Evolutionary conservation across 1,284 basidiomycete genomes (phyloP), one percentile per base, ranked within the genome.

Genomic region (Ganoderma lucidum): DNA sequence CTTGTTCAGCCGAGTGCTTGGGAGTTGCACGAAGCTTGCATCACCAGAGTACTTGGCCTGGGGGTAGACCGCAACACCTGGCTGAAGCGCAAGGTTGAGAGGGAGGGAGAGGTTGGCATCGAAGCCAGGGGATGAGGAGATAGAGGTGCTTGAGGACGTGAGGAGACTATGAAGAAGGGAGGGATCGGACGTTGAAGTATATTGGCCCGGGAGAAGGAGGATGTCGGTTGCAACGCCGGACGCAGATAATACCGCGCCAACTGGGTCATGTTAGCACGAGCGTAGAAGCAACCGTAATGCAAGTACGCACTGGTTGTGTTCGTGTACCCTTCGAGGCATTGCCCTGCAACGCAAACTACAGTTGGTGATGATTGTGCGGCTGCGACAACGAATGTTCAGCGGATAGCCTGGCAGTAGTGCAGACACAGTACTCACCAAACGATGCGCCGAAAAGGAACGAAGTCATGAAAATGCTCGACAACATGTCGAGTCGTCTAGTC

Each of bases 301-400:
- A 17, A 42, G 2, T 14, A 86, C 88, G 74, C 77, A 93, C 92
- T 84, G 63, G 91, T 90, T 28, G 84, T 87, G 75, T 93, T 93
- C 39, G 90, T 87, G 80, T 82, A 87, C 69, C 92, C 92, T 80
- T 93, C 85, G 70, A 93, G 81, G 83, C 92, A 93, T 91, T 93
- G 92, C 73, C 92, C 92, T 79, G 92, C 90, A 91, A 93, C 82
- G 85, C 92, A 93, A 70, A 93, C 83, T 69, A 93, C 88, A 76
- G 86, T 78, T 65, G 89, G 82, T 76, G 84, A 81, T 76, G 85
- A 84, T 83, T 90, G 87, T 71, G 89, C 88, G 78, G 83, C 88
- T 56, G 32, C 75, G 30, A 73, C 14, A 60, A 5, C 23, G 23
- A 23, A 30, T 15, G 4, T 59, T 60, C 9, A 48, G 37, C 19